phyloP scores from a whole-genome alignment of 768 basidiomycete genomes.

The Sutorius australiensis region DNA sequence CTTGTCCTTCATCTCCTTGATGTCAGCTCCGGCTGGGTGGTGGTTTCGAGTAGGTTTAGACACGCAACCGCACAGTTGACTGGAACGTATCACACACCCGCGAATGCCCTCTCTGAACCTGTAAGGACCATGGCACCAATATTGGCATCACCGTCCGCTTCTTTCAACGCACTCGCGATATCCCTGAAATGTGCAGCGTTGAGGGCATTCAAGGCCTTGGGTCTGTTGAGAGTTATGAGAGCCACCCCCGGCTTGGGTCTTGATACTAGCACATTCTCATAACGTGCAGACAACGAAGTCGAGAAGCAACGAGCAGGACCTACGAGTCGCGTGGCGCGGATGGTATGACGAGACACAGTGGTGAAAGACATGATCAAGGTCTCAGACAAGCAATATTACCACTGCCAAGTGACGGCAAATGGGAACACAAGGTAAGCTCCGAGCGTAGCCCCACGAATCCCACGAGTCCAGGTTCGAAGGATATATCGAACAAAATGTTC shows the following conservation, averaged over 20 bases:
- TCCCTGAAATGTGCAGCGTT: slow-evolving; percentile 75
- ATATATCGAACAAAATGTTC: background rate
- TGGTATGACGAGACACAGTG: slow-evolving; percentile 1
- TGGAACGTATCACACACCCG: slow-evolving; percentile 50
- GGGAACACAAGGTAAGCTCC: background rate
- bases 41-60: background rate
- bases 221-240: slow-evolving; percentile 86
- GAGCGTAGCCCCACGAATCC: background rate
- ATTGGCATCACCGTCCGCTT: slow-evolving; percentile 64
- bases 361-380: slow-evolving; percentile 18
- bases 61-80: background rate
- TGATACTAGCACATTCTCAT: slow-evolving; percentile 66
- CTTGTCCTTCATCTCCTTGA: slow-evolving; percentile 99
- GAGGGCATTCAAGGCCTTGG: slow-evolving; percentile 88
- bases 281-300: slow-evolving; percentile 34
- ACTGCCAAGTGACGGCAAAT: background rate
- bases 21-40: slow-evolving; percentile 84
- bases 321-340: slow-evolving; percentile 2
- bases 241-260: slow-evolving; percentile 63
- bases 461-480: background rate
- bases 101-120: slow-evolving; percentile 90
- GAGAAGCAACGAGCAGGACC: slow-evolving; percentile 23
- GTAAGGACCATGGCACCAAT: slow-evolving; percentile 89
- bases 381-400: background rate
- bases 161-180: slow-evolving; percentile 71